Evolutionary conservation across 148 eudicot species (phyloP).

Genomic region (Chenopodium formosanum): DNA sequence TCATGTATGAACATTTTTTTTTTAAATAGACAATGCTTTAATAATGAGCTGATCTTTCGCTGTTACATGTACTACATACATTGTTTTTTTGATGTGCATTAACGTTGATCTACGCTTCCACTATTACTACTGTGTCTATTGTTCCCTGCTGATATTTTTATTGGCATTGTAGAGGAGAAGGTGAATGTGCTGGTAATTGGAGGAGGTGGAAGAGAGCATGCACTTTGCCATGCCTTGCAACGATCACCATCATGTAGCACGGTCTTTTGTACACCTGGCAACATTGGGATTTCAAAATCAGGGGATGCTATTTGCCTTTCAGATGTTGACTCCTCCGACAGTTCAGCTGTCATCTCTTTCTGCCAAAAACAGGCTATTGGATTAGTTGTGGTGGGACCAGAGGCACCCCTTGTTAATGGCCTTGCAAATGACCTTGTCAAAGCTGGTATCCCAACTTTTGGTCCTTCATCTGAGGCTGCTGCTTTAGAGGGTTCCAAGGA

Average conservation of each 20-base stretch:
- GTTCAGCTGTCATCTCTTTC: conserved; percentile 70
- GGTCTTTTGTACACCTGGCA: conserved; percentile 87
- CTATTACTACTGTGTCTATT: not conserved
- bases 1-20: not conserved
- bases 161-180: conserved; percentile 53
- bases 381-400: conserved; percentile 91
- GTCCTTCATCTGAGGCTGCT: conserved; percentile 93
- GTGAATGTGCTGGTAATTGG: conserved; percentile 79
- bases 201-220: conserved; percentile 98
- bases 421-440: conserved; percentile 77
- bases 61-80: no score
- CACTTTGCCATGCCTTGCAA: conserved; percentile 78
- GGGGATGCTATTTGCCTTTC: conserved; percentile 77
- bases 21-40: no score
- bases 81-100: no score
- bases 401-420: conserved; percentile 96
- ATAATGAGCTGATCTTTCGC: no score
- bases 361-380: conserved; percentile 66
- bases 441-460: conserved; percentile 84
- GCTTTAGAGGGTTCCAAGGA: conserved; percentile 95
- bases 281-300: conserved; percentile 82
- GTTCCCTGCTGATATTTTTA: conserved; percentile 1
- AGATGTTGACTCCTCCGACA: conserved; percentile 60
- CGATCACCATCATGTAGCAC: conserved; percentile 67
- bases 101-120: not conserved